Base-by-base conservation (phyloP, 192 early-diverging fungal genomes). In the Rhizoclosmatium sp. region DNA sequence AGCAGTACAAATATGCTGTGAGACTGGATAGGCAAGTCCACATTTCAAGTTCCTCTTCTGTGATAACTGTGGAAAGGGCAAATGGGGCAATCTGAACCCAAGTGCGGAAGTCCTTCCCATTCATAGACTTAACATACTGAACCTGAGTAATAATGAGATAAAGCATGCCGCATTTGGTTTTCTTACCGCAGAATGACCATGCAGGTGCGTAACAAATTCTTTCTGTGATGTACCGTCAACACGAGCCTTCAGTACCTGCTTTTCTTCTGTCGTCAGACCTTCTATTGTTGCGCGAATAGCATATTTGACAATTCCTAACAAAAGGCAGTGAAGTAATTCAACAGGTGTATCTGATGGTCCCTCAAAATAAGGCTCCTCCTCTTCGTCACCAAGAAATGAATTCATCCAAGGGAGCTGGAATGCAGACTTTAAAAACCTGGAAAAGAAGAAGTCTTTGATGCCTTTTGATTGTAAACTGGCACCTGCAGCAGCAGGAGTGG, bases 41-140 rank as follows among this genome's bases (percentile, higher is more conserved):
- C 10, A 72, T 10, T 7, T 72, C 54, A 14, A 58, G 70, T 10
- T 44, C 58, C 4, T 2, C 19, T 41, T 72, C 2, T 2, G 10
- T 10, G 9, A 59, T 5, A 58, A 40, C 47, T 7, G 3, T 10
- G 2, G 56, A 51, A 51, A 72, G 51, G 19, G 51, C 49, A 72
- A 72, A 72, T 58, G 56, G 56, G 23, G 70, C 70, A 54, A 59
- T 19, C 58, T 72, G 70, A 41, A 49, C 54, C 14, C 54, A 72
- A 14, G 49, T 5, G 16, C 58, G 2, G 51, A 58, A 59, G 12
- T 58, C 70, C 42, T 72, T 72, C 39, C 70, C 70, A 59, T 44
- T 59, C n/a, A 51, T 12, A 39, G 51, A 72, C 16, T 23, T 4
- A 40, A 59, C 58, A 59, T 72, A 72, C 7, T 72, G 70, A 12